Percentiles rank a stretch among this genome's conserved stretches.
These are phyloP conservation scores for Pichia membranifaciens DNA, from an alignment of 805 yeast species.

Conservation along the genomic window DNA sequence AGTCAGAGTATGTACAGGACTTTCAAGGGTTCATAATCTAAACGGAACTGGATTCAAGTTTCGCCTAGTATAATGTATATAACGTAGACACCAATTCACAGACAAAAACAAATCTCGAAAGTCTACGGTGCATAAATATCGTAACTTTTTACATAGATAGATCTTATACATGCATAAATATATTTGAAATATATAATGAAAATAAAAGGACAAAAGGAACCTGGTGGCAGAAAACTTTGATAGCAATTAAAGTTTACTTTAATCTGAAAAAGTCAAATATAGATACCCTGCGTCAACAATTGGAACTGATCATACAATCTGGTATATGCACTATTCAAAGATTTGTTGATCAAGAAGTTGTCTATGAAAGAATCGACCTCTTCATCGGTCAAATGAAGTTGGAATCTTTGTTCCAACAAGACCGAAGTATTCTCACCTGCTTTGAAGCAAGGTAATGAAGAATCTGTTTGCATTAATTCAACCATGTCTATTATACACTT, in stretches of 20 bases:
- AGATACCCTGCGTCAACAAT: constrained; percentile 90
- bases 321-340: constrained; percentile 84
- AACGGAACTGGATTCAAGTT: constrained; percentile 26
- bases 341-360: constrained; percentile 64
- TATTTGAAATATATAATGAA: too few relatives aligned
- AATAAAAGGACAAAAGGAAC: too few relatives aligned
- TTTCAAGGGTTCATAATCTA: constrained; percentile 35
- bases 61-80: neutral
- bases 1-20: constrained; percentile 39
- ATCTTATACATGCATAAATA: too few relatives aligned
- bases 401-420: constrained; percentile 75
- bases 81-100: neutral
- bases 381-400: constrained; percentile 62
- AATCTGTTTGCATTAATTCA: constrained; percentile 90
- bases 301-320: constrained; percentile 94
- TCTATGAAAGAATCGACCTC: constrained; percentile 80
- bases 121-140: too few relatives aligned
- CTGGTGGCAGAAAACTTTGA: too few relatives aligned
- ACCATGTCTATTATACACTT: constrained; percentile 77
- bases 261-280: constrained; percentile 37
- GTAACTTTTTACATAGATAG: too few relatives aligned
- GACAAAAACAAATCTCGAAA: too few relatives aligned
- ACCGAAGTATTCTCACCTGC: constrained; percentile 81
- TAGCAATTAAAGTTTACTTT: too few relatives aligned
- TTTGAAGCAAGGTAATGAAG: constrained; percentile 84